Percentiles rank a stretch among this genome's conserved stretches.
Evolutionary conservation across 1,284 basidiomycete species (phyloP).

Genomic region (Butyriboletus appendiculatus): DNA sequence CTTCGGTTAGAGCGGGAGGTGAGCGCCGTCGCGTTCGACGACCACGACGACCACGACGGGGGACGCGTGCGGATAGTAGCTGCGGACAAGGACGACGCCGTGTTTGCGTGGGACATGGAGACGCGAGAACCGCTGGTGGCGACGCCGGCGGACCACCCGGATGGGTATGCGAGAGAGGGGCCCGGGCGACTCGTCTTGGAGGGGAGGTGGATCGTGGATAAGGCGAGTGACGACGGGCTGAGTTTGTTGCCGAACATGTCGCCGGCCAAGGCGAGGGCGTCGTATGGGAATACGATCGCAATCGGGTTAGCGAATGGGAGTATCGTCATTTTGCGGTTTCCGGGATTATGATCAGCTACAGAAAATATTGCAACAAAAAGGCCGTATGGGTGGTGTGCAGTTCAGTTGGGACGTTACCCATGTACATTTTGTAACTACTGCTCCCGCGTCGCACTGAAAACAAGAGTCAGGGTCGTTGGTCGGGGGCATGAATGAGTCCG

Average conservation of each 20-base stretch:
- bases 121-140: constrained; percentile 24
- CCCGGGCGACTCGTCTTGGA: constrained; percentile 20
- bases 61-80: constrained; percentile 22
- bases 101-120: constrained; percentile 32
- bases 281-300: constrained; percentile 23
- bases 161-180: no score
- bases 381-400: no score
- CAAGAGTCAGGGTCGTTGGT: no score
- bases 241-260: constrained; percentile 33
- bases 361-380: no score
- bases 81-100: constrained; percentile 20
- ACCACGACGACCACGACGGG: constrained; percentile 12
- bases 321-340: constrained; percentile 30
- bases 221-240: constrained; percentile 13
- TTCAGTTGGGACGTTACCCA: no score
- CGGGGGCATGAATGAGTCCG: no score
- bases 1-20: constrained; percentile 23
- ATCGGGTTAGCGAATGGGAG: constrained; percentile 34
- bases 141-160: constrained; percentile 23
- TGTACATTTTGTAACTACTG: no score
- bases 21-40: constrained; percentile 27
- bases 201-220: constrained; percentile 28
- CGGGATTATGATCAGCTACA: neutral
- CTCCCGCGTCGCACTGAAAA: no score
- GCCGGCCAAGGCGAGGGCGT: constrained; percentile 26